Conservation (phyloP, 1,284 basidiomycete species). For the Vanrija sp. region DNA sequence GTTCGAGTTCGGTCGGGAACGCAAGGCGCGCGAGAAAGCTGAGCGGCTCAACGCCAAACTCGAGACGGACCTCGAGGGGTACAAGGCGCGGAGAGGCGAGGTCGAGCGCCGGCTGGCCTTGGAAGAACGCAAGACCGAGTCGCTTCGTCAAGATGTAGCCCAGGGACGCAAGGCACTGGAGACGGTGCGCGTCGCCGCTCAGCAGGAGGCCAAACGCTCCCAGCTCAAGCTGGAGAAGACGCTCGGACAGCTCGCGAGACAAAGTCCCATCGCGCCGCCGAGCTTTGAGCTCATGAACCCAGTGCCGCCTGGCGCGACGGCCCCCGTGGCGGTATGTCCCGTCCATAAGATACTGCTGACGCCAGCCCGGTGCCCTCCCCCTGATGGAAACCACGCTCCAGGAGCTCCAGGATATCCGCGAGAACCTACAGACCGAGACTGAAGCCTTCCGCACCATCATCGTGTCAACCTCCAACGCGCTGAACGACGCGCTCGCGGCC, state of each 20-base stretch:
- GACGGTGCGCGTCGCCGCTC: conserved; percentile 42
- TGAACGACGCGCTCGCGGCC: conserved; percentile 55
- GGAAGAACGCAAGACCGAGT: conserved; percentile 66
- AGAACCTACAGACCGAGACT: conserved; percentile 67
- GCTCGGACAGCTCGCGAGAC: conserved; percentile 68
- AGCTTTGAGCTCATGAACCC: conserved; percentile 44
- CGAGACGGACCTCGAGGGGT: conserved; percentile 56
- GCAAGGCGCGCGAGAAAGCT: conserved; percentile 54
- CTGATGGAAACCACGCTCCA: conserved; percentile 67
- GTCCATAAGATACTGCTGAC: neutral
- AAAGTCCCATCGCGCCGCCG: conserved; percentile 18
- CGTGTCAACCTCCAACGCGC: conserved; percentile 64
- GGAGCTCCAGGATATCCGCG: conserved; percentile 66
- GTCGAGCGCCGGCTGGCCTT: conserved; percentile 22
- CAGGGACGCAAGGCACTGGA: conserved; percentile 44
- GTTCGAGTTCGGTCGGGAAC: conserved; percentile 68
- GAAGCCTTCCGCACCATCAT: conserved; percentile 64
- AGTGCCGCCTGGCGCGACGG: conserved; percentile 27
- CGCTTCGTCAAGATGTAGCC: conserved; percentile 33
- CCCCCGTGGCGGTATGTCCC: conserved; percentile 29
- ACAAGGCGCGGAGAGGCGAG: conserved; percentile 61
- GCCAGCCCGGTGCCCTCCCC: conserved; percentile 46
- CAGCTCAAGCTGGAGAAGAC: conserved; percentile 77
- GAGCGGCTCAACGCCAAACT: conserved; percentile 40
- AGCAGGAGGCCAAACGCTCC: conserved; percentile 66